Evolutionary conservation across 306 rosid species (phyloP), one percentile per base, ranked within the genome.

Genomic region (Abrus pulchellus): DNA sequence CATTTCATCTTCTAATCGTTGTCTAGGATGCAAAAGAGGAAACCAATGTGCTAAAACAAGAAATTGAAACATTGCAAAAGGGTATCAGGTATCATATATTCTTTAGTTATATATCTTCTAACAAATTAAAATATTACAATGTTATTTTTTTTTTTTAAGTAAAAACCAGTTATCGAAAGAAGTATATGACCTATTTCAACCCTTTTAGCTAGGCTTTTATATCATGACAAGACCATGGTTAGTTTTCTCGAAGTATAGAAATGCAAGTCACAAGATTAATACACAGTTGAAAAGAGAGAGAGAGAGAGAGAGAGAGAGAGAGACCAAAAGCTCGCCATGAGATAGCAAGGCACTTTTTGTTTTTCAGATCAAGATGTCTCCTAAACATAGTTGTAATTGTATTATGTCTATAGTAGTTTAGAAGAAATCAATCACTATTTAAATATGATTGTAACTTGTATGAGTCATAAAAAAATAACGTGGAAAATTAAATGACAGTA

Each of bases 1-100:
- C 74, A 40, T 34, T 7, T 43, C 30, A 43, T 83, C 12, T 0
- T 11, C 29, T 75, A 45, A 40, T 79, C 36, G 11, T 34, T 59
- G 13, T 45, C 2, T 61, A 94, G 98, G 92, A 86, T 82, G 87
- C 90, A 56, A 88, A 90, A 65, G 92, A 86, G 80, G 98, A 92
- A 84, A 72, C 89, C 33, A 76, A 74, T 74, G 32, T 75, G 85
- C 87, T 94, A 7, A 90, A 92, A 66, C 89, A 91, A 61, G 94
- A 94, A 84, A 88, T 94, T 27, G 97, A 84, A 55, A 84, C 83
- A 40, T 52, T 91, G 79, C 93, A 92, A 64, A 91, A 91, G 83
- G 97, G 98, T n/a, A 85, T 94, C 85, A 82, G 94, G 98, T 93
- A 87, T 11, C 34, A 30, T 60, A 40, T 53, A 11, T 52, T 7